Conservation (phyloP, 495 filamentous ascomycete species). For the Trypethelium eluteriae region DNA sequence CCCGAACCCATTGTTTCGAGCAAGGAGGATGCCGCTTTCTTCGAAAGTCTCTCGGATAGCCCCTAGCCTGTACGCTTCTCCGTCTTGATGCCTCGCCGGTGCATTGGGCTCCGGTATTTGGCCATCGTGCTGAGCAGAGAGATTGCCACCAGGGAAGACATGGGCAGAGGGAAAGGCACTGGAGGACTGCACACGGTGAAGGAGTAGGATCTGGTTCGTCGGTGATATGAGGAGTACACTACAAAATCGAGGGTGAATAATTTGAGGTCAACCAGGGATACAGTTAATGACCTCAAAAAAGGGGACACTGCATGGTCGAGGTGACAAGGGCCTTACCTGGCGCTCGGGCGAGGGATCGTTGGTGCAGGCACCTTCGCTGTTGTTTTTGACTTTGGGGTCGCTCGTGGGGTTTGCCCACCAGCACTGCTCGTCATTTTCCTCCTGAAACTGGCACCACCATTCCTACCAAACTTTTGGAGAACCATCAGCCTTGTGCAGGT, state of each 20-base stretch:
- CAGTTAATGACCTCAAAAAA: background rate
- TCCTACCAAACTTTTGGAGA: background rate
- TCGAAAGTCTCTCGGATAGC: slow-evolving; percentile 92
- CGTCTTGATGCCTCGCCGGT: slow-evolving; percentile 55
- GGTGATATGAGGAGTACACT: slow-evolving; percentile 84
- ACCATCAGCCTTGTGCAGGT: background rate
- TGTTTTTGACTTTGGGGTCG: background rate
- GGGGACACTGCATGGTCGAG: background rate
- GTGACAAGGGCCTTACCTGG: background rate
- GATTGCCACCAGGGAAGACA: slow-evolving; percentile 92
- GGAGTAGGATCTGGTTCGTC: slow-evolving; percentile 74
- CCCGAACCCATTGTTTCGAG: slow-evolving; percentile 42
- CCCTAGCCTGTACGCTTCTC: slow-evolving; percentile 59
- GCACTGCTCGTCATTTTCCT: background rate
- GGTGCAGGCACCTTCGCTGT: slow-evolving; percentile 13
- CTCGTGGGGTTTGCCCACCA: background rate
- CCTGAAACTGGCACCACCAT: background rate
- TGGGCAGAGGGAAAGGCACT: slow-evolving; percentile 83
- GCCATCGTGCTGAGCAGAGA: slow-evolving; percentile 65
- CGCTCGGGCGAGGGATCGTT: slow-evolving; percentile 21
- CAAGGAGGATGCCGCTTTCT: slow-evolving; percentile 84
- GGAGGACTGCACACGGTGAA: slow-evolving; percentile 76
- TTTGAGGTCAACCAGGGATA: background rate
- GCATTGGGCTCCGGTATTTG: slow-evolving; percentile 43
- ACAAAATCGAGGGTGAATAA: background rate